Evolutionary conservation across 1,139 yeast genomes (phyloP).

Genomic region (Candida sanyaensis): DNA sequence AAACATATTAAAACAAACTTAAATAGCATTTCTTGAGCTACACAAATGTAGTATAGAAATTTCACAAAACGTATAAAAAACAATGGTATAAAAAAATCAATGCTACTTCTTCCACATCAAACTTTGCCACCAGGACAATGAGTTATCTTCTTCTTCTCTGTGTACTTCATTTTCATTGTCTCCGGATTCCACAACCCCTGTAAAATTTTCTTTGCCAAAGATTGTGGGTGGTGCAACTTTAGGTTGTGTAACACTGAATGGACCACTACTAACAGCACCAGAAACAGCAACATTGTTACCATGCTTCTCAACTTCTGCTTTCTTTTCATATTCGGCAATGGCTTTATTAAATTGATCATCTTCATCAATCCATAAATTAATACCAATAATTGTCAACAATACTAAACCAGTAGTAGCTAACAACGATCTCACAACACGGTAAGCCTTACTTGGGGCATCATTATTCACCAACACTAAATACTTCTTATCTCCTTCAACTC

Average conservation of each 20-base stretch:
- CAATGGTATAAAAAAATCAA: not conserved
- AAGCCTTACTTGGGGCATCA: conserved; percentile 12
- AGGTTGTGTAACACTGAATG: conserved; percentile 2
- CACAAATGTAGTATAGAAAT: no score
- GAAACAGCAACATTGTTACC: no score
- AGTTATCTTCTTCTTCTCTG: not conserved
- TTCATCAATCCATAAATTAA: conserved; percentile 27
- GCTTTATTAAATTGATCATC: conserved; percentile 2
- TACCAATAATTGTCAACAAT: conserved; percentile 29
- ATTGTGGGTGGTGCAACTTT: not conserved
- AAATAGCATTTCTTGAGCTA: no score
- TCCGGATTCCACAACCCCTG: not conserved
- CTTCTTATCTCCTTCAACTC: conserved; percentile 21
- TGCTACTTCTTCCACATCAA: conserved; percentile 2
- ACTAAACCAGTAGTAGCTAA: conserved; percentile 38
- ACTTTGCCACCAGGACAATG: conserved; percentile 2
- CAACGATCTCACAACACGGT: conserved; percentile 23
- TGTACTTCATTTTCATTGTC: not conserved
- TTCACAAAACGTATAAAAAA: not conserved
- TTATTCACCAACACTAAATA: conserved; percentile 30
- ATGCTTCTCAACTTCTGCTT: not conserved
- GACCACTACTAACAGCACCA: not conserved
- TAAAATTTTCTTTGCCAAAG: conserved; percentile 6
- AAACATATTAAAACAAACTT: no score
- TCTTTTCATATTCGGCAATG: conserved; percentile 5